These are phyloP conservation scores for Peziza echinospora DNA, from an alignment of 495 filamentous ascomycete genomes.

Conservation along the genomic window DNA sequence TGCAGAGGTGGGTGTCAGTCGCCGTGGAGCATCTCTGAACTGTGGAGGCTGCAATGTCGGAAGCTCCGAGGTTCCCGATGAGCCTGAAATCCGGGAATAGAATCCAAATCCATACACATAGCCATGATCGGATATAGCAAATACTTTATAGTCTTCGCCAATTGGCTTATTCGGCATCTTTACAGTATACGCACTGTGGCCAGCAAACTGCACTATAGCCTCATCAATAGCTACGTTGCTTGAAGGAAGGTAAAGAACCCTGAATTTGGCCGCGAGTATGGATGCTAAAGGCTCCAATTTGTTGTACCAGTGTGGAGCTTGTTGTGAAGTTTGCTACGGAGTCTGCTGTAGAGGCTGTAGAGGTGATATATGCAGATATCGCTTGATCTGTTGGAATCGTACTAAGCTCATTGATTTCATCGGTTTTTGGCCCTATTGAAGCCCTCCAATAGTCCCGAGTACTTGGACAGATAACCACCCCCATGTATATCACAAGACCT, in stretches of 20 bases:
- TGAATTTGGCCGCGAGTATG: not conserved
- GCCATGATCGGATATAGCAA: not conserved
- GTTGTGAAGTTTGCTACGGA: not conserved
- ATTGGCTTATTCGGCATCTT: slow-evolving; percentile 3
- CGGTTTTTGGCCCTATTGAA: no score
- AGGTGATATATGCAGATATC: no score
- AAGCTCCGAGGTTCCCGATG: not conserved
- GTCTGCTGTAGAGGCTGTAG: no score
- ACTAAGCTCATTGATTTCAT: no score
- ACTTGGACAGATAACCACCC: no score
- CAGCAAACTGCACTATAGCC: slow-evolving; percentile 5
- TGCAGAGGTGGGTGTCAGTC: no score
- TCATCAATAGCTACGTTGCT: slow-evolving; percentile 4
- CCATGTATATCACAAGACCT: no score
- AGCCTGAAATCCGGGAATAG: not conserved
- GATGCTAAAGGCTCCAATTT: slow-evolving; percentile 6
- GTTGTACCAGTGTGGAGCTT: slow-evolving; percentile 1
- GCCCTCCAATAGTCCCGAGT: no score
- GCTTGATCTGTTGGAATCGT: no score
- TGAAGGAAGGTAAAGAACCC: not conserved
- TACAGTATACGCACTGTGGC: not conserved
- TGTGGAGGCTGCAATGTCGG: not conserved
- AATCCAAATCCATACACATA: slow-evolving; percentile 4
- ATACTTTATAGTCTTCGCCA: slow-evolving; percentile 1
- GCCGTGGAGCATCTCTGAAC: no score